Evolutionary conservation across 306 rosid species (phyloP), one percentile per base, ranked within the genome.

Genomic region (Trifolium pratense): DNA sequence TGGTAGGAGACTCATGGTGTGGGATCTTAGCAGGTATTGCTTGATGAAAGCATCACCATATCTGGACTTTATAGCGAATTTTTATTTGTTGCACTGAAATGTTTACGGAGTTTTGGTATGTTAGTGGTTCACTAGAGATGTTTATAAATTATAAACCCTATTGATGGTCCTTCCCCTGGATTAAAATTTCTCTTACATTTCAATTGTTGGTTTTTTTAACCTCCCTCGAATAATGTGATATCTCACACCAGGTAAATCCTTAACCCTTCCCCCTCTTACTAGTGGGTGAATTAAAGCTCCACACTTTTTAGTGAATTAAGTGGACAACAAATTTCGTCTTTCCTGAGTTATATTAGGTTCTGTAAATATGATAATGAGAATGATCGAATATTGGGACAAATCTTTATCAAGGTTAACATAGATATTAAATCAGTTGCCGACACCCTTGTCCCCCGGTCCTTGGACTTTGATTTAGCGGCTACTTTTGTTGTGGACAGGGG

Each of bases 1-100:
- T 66, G 99, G 97, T 46, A 80, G 97, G 88, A 90, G 99, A 70
- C 99, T 95, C 64, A 95, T 95, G 99, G 97, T 95, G 82, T 95
- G 99, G 99, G 97, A 95, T 85, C 97, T 90, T 66, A 95, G 99
- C 97, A 95, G 99, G 99, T 95, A 88, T 69, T 66, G 66, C 58
- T 61, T 73, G 7, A 61, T 66, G 13, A 42, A 62, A 75, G 55
- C 62, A 18, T 79, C 17, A 11, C 25, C 71, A 14, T 56, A 65
- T 72, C 64, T 58, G 39, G 12, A 39, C 5, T 36, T 77, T 17
- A 42, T 39, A 66, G 15, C 43, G 23, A 42, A 49, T 62, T 39
- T 64, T 25, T 68, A 9, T 42, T 51, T 48, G 73, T 57, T 68
- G 23, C 56, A 13, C 32, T 73, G 48, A 60, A 57, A 60, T 51